phyloP scores from a whole-genome alignment of 1,139 yeast species.

The Lodderomyces jiufengensis region DNA sequence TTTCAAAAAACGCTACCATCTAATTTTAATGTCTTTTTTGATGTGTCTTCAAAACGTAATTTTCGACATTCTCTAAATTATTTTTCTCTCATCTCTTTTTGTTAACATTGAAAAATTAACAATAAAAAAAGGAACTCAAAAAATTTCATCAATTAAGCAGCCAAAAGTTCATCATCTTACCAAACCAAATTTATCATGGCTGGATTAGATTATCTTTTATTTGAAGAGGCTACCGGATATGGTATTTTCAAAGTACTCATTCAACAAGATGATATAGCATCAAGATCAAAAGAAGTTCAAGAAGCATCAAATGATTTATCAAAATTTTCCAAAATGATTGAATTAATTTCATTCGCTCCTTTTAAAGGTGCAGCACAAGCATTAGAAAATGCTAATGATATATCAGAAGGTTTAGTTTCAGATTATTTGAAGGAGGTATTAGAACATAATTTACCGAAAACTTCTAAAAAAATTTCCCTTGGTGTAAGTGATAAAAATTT shows the following conservation, averaged over 20 bases:
- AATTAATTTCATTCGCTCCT: conserved; percentile 93
- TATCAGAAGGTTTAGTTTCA: conserved; percentile 93
- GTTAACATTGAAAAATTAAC: not conserved
- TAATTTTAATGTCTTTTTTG: too few species aligned
- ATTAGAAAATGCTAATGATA: conserved; percentile 94
- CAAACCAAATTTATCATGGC: conserved; percentile 34
- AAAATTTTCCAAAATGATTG: conserved; percentile 87
- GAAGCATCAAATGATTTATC: conserved; percentile 84
- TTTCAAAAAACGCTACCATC: too few species aligned
- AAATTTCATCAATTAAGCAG: too few species aligned
- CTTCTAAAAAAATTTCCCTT: conserved; percentile 59
- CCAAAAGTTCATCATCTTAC: too few species aligned
- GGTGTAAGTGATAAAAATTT: conserved; percentile 94
- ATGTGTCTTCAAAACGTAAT: too few species aligned
- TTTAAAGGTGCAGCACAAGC: conserved; percentile 99
- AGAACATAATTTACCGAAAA: conserved; percentile 90
- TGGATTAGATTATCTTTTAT: conserved; percentile 86
- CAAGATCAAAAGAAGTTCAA: conserved; percentile 92
- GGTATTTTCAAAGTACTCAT: conserved; percentile 91
- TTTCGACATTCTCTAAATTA: conserved; percentile 1
- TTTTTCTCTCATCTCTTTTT: conserved; percentile 8
- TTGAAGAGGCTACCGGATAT: conserved; percentile 98
- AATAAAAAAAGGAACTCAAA: conserved; percentile 6
- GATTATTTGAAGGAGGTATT: conserved; percentile 86
- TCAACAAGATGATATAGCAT: conserved; percentile 92